phyloP scores from a whole-genome alignment of 192 early-diverging fungal species.

The Phlyctochytrium bullatum region DNA sequence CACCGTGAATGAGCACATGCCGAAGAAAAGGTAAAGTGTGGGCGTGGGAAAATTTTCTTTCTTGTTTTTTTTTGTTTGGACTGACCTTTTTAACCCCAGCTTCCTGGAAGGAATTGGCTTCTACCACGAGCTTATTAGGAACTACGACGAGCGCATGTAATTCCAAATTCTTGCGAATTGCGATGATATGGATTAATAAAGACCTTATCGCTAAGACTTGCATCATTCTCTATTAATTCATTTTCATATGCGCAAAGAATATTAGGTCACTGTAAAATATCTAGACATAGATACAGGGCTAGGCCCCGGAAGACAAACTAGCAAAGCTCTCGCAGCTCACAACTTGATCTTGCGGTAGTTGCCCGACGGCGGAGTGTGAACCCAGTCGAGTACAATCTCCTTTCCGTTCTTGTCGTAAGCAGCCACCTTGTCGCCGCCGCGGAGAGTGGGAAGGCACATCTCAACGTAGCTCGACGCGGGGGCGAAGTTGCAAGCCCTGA shows the following conservation, averaged over 20 bases:
- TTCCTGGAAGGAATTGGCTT: slow-evolving; percentile 31
- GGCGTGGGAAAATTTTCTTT: not conserved
- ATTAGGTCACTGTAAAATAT: too few relatives aligned
- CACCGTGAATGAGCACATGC: slow-evolving; percentile 20
- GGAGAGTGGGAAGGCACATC: not conserved
- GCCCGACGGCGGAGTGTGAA: not conserved
- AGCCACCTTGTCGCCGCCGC: not conserved
- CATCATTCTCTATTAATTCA: too few relatives aligned
- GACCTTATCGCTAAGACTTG: too few relatives aligned
- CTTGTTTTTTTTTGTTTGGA: not conserved
- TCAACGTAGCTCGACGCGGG: not conserved
- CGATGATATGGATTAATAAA: too few relatives aligned
- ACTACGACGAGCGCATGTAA: slow-evolving; percentile 17
- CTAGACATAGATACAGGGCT: too few relatives aligned
- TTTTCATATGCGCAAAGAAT: too few relatives aligned
- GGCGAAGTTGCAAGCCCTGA: not conserved
- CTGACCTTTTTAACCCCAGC: not conserved
- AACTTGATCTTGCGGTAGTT: not conserved
- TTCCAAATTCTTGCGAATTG: too few relatives aligned
- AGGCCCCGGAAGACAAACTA: too few relatives aligned
- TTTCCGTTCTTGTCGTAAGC: not conserved
- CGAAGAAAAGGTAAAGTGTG: not conserved
- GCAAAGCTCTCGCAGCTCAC: too few relatives aligned
- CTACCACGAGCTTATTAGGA: slow-evolving; percentile 43
- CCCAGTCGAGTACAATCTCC: not conserved